phyloP scores from a whole-genome alignment of 192 early-diverging fungal species.

The Coemansia sp. region DNA sequence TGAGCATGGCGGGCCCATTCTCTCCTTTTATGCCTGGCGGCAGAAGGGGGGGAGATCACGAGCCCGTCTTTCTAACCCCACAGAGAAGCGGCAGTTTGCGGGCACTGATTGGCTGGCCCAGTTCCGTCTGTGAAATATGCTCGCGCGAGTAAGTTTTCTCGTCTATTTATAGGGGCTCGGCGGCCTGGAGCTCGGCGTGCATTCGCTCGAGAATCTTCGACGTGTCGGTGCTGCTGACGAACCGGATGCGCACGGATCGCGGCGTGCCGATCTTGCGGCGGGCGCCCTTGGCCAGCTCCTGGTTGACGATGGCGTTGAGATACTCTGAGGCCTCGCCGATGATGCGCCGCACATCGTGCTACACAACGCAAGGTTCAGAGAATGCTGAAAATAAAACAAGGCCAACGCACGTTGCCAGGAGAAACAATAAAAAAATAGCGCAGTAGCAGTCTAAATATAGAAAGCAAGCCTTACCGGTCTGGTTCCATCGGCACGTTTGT shows the following conservation, averaged over 20 bases:
- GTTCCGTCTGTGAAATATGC: neutral
- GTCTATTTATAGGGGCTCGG: too few species aligned
- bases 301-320: slow-evolving; percentile 38
- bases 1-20: neutral
- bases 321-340: slow-evolving; percentile 42
- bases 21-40: neutral
- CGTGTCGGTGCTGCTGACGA: slow-evolving; percentile 21
- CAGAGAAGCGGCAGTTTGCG: neutral
- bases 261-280: slow-evolving; percentile 12
- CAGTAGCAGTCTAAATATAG: neutral
- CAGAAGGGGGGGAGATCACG: too few species aligned
- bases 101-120: neutral
- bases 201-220: slow-evolving; percentile 26
- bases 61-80: too few species aligned
- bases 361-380: slow-evolving; percentile 10
- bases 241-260: slow-evolving; percentile 18
- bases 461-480: slow-evolving; percentile 18
- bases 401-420: neutral
- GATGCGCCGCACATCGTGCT: slow-evolving; percentile 36
- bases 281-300: slow-evolving; percentile 24
- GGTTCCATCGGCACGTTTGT: neutral
- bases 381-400: neutral
- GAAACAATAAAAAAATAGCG: too few species aligned
- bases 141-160: too few species aligned
- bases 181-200: slow-evolving; percentile 13